A percentile compares a stretch with the other conserved stretches of the same genome.
Conservation (phyloP, 2,329 filamentous ascomycete species). For the Erysiphe neolycopersici region DNA sequence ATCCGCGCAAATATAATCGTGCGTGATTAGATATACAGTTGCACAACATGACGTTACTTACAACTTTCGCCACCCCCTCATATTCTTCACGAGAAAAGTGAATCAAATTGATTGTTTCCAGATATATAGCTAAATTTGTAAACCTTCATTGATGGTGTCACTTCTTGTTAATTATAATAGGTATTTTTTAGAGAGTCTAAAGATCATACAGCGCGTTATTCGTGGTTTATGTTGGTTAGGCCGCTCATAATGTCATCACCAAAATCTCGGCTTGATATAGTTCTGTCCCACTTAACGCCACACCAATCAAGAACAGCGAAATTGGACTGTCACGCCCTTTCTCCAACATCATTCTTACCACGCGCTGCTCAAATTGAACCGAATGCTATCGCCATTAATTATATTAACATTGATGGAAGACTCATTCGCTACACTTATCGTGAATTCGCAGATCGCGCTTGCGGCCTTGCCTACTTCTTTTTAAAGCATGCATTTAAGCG, state of each 20-base stretch:
- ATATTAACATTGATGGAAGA: slow-evolving; percentile 53
- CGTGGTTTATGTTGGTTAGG: too few relatives aligned
- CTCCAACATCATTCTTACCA: slow-evolving; percentile 66
- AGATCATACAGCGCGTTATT: too few relatives aligned
- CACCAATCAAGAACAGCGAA: slow-evolving; percentile 7
- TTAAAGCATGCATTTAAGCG: slow-evolving; percentile 44
- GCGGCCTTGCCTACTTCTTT: slow-evolving; percentile 72
- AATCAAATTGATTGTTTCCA: too few relatives aligned
- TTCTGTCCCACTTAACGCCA: slow-evolving; percentile 25
- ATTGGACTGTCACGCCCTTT: slow-evolving; percentile 44
- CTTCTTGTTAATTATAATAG: too few relatives aligned
- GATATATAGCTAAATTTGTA: too few relatives aligned
- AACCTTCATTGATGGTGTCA: too few relatives aligned
- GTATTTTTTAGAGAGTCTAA: too few relatives aligned
- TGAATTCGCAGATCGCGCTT: slow-evolving; percentile 61
- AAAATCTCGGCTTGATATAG: slow-evolving; percentile 29
- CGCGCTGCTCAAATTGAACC: slow-evolving; percentile 76
- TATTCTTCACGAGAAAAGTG: too few relatives aligned
- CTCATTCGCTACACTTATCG: slow-evolving; percentile 51
- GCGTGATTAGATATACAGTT: too few relatives aligned
- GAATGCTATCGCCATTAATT: slow-evolving; percentile 58
- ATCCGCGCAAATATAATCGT: too few relatives aligned
- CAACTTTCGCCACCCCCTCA: too few relatives aligned
- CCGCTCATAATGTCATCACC: slow-evolving; percentile 30
- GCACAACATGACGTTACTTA: too few relatives aligned